phyloP scores from a whole-genome alignment of 78 protist species.

The Tieghemostelium lacteum region DNA sequence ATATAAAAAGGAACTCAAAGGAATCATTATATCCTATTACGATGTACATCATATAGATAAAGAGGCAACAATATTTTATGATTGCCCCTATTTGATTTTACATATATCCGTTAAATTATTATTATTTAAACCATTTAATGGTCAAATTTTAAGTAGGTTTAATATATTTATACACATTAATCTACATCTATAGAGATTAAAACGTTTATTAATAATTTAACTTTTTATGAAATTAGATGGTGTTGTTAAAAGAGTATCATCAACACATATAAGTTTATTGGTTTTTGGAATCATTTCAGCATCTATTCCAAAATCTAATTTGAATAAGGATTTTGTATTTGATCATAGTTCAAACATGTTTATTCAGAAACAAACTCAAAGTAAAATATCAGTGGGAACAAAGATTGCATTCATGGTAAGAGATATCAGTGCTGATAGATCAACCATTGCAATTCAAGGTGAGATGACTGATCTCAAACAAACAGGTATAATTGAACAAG shows the following conservation, averaged over 20 bases:
- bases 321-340: slow-evolving; percentile 21
- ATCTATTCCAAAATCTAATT: slow-evolving; percentile 22
- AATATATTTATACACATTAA: neutral
- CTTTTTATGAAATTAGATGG: slow-evolving; percentile 22
- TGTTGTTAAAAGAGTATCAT: slow-evolving; percentile 59
- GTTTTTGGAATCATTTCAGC: slow-evolving; percentile 68
- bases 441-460: slow-evolving; percentile 38
- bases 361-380: slow-evolving; percentile 27
- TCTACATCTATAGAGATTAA: neutral
- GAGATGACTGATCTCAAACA: slow-evolving; percentile 19
- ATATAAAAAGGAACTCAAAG: slow-evolving; percentile 35
- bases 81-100: slow-evolving; percentile 30
- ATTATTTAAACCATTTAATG: slow-evolving; percentile 43
- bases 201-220: neutral
- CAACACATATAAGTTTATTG: slow-evolving; percentile 61
- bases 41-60: slow-evolving; percentile 9
- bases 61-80: slow-evolving; percentile 39
- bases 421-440: slow-evolving; percentile 50
- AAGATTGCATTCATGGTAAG: slow-evolving; percentile 49
- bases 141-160: slow-evolving; percentile 44
- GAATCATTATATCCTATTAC: slow-evolving; percentile 51
- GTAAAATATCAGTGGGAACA: slow-evolving; percentile 45
- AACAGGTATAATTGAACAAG: slow-evolving; percentile 38
- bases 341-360: slow-evolving; percentile 70
- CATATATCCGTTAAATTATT: slow-evolving; percentile 31